Evolutionary conservation across 306 rosid genomes (phyloP), one percentile per base, ranked within the genome.

Genomic region (Leucaena leucocephala): DNA sequence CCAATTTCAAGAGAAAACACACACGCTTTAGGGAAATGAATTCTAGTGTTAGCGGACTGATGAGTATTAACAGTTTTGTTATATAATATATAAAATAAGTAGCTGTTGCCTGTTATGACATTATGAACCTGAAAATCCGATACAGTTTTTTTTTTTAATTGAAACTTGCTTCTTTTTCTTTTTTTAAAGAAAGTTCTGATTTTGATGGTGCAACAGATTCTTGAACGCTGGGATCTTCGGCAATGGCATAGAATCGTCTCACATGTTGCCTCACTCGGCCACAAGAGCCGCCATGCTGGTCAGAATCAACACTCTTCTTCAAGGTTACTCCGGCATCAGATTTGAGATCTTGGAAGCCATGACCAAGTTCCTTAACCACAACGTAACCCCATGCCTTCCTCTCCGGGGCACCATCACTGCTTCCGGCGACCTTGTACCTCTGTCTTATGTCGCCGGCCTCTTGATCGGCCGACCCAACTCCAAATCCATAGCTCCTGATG

Each of bases 201-300:
- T 42, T 10, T 19, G 33, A n/a, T 55, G 33, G 10, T 19, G 34
- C 62, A 19, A 55, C 88, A 94, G 98, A 67, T 94, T 94, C 58
- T 86, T 94, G 90, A 94, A 94, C 79, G 89, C 95, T 7, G 98
- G 97, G n/a, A 85, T 94, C 46, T 94, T 94, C 4, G 98, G 98
- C 50, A 87, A 67, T 65, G 88, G 83, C 4, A 81, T 88, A 8
- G 95, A 92, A 69, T 69, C 92, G 0, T 44, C 74, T 75, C 97
- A 94, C 59, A 88, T 84, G 3, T 61, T 92, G 45, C 91, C 98
- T 43, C 90, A 86, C 82, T 15, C 98, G 0, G 78, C 94, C 5
- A 92, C 97, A 19, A 87, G 98, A 61, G 98, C 98, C 2, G 97
- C 92, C 13, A 94, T 94, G 97, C 68, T 92, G 17, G 98, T 94